phyloP scores from a whole-genome alignment of 768 basidiomycete genomes.

The Austroboletus eburneus region DNA sequence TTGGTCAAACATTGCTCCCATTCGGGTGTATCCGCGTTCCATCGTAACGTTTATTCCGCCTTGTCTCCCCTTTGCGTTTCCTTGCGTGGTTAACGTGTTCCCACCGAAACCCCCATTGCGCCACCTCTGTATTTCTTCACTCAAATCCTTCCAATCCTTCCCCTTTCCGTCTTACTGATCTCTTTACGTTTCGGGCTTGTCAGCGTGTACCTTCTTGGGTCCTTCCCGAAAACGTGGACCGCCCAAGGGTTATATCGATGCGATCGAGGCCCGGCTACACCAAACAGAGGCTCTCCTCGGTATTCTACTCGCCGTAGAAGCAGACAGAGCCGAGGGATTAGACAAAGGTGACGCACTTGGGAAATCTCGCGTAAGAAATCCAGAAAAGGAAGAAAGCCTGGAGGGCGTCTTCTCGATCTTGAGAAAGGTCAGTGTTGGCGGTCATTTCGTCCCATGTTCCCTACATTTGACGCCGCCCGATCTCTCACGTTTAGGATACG shows the following conservation, averaged over 20 bases:
- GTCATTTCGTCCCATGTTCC: not conserved
- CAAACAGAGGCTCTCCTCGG: constrained; percentile 89
- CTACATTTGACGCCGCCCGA: not conserved
- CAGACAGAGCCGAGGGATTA: constrained; percentile 17
- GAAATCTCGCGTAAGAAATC: not conserved
- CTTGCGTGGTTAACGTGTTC: constrained; percentile 8
- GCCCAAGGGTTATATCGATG: constrained; percentile 93
- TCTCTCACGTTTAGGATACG: constrained; percentile 50
- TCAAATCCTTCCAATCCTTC: too few species aligned
- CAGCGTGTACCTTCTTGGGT: constrained; percentile 75
- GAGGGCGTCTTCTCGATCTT: constrained; percentile 45
- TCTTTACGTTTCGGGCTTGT: constrained; percentile 4
- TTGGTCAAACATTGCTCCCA: not conserved
- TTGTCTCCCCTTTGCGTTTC: constrained; percentile 7
- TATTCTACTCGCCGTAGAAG: constrained; percentile 56
- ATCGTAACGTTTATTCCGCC: constrained; percentile 14
- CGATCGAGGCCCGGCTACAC: constrained; percentile 86
- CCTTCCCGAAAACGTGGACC: constrained; percentile 82
- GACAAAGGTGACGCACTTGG: constrained; percentile 33
- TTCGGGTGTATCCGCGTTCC: constrained; percentile 6
- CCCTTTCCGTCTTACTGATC: constrained; percentile 9
- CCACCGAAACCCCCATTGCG: not conserved
- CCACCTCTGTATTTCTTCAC: not conserved
- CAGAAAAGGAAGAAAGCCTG: constrained; percentile 14
- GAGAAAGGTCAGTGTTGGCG: constrained; percentile 39